Evolutionary conservation across 345 rosid genomes (phyloP).

Genomic region (Bruguiera parviflora): DNA sequence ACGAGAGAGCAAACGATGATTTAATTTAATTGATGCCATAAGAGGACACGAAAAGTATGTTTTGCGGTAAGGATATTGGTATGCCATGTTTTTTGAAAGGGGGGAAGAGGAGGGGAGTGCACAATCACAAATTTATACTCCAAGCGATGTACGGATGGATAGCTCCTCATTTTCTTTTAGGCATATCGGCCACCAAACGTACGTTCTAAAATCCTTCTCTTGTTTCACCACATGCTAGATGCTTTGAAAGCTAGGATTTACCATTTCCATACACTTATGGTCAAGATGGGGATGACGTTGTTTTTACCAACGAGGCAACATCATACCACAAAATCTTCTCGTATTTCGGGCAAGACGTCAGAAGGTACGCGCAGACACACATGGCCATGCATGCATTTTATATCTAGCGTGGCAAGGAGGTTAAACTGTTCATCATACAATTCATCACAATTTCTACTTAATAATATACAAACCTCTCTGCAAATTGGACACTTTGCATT

Average conservation of each 20-base stretch:
- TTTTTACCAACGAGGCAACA: too few relatives aligned
- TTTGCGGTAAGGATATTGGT: too few relatives aligned
- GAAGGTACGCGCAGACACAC: too few relatives aligned
- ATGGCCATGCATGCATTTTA: too few relatives aligned
- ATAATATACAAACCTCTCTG: slow-evolving; percentile 63
- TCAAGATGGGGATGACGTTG: not conserved
- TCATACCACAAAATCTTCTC: too few relatives aligned
- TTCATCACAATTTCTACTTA: not conserved
- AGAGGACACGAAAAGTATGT: too few relatives aligned
- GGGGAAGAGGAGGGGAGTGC: too few relatives aligned
- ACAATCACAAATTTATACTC: not conserved
- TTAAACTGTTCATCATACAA: not conserved
- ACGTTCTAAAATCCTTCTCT: not conserved
- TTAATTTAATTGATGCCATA: too few relatives aligned
- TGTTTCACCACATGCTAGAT: not conserved
- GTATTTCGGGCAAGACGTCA: too few relatives aligned
- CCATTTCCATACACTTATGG: not conserved
- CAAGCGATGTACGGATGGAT: not conserved
- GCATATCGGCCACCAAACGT: not conserved
- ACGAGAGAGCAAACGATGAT: too few relatives aligned
- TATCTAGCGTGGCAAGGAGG: too few relatives aligned
- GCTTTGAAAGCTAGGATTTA: not conserved
- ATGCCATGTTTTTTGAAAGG: too few relatives aligned
- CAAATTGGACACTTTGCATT: slow-evolving; percentile 81
- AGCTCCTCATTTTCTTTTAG: not conserved